A percentile compares a stretch with the other conserved stretches of the same genome.
Conservation (phyloP, 2,329 filamentous ascomycete genomes). For the Blastomyces percursus region DNA sequence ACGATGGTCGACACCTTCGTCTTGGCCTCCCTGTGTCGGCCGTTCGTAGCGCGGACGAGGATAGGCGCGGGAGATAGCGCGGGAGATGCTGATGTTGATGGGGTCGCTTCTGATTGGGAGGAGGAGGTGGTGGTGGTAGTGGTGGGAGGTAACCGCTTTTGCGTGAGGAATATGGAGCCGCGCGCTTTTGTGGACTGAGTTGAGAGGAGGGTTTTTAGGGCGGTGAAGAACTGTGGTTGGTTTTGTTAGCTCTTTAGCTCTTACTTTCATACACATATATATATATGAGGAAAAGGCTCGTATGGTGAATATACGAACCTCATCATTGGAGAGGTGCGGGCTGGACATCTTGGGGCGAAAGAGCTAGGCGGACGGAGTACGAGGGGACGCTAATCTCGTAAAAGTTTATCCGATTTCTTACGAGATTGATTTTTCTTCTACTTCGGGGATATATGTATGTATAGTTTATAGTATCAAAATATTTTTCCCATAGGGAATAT, state of each 20-base stretch:
- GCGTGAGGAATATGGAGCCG: constrained; percentile 36
- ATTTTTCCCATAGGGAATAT: background rate
- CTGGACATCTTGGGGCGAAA: background rate
- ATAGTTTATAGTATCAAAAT: background rate
- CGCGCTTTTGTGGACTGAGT: constrained; percentile 30
- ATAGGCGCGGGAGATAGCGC: constrained; percentile 53
- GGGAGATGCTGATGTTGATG: constrained; percentile 37
- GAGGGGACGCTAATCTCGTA: background rate
- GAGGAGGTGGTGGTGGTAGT: constrained; percentile 17
- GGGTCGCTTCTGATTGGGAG: constrained; percentile 32
- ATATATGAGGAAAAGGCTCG: too few species aligned
- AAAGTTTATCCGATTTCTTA: background rate
- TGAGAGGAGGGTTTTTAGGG: constrained; percentile 30
- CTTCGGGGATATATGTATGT: background rate
- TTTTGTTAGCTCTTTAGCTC: background rate
- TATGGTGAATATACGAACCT: constrained; percentile 22
- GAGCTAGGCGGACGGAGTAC: background rate
- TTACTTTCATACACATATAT: background rate
- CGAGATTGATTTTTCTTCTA: background rate
- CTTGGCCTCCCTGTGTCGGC: constrained; percentile 54
- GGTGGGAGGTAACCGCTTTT: constrained; percentile 27
- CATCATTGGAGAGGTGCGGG: constrained; percentile 30
- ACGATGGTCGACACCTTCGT: constrained; percentile 78
- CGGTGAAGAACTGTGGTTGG: constrained; percentile 32
- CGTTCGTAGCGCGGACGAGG: constrained; percentile 75